Base-by-base conservation (phyloP, 306 rosid genomes). In the Rubus idaeus region DNA sequence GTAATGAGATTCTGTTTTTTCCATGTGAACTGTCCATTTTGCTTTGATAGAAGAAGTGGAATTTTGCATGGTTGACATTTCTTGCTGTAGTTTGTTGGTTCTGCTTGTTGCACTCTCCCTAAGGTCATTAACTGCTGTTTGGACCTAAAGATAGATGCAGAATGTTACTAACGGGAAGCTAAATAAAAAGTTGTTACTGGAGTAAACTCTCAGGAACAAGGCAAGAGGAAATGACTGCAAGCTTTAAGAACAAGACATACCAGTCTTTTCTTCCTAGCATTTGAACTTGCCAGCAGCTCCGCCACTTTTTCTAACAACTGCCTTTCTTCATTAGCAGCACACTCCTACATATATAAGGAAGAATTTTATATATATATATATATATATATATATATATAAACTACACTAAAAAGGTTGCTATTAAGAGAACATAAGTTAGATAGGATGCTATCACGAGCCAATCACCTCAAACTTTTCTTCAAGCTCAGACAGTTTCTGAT, bases 381-480 rank as follows among this genome's bases (percentile, higher is more conserved):
- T 30, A 58, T 10, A 79, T 18, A 41, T 41, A 55, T 52, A n/a
- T n/a, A n/a, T n/a, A n/a, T n/a, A n/a, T 63, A n/a, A 70, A 72
- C 66, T 72, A 63, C 55, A 62, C 42, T 51, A 40, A 60, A 3
- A n/a, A 78, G 40, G 37, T 0, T 68, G 35, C 61, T 4, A 42
- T 52, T 75, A 46, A 13, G 64, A 79, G 63, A 70, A 73, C 56
- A 60, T 62, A 56, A 66, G 39, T 68, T 72, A 50, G 68, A 67
- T 49, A 57, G 57, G 78, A 50, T 63, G 20, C n/a, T 35, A 37
- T 63, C 11, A 61, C 39, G 47, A 37, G 42, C 76, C 71, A 84
- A 63, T 68, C 84, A 96, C 99, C 99, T 96, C 98, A 82, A 96
- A 96, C 85, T 96, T 93, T 87, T 86, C 86, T 84, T 96, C 99